Base-by-base conservation (phyloP, 2,329 filamentous ascomycete genomes). In the Talaromyces sp. region DNA sequence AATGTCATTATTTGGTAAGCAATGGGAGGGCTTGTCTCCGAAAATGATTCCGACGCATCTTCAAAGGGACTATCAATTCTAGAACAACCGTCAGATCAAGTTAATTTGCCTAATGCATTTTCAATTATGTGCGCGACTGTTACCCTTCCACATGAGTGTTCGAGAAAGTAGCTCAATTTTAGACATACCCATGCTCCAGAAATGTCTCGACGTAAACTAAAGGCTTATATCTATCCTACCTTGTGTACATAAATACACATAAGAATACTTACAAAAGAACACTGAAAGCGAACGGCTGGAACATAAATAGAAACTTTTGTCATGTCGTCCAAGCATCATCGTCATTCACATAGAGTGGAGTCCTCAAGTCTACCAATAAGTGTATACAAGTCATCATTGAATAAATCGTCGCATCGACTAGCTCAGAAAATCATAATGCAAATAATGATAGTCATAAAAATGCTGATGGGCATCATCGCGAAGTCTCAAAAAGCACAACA, bases 401-500 rank as follows among this genome's bases (percentile, higher is more conserved):
- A 56, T n/a, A 13, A 39, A 19, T 56, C 52, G 17, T 39, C n/a
- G 33, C 33, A 39, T 37, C 52, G 52, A 56, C 25, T 22, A 56
- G 52, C 52, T 56, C 33, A 25, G 31, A 37, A 13, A 22, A 37
- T 22, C 52, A 22, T 39, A 39, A 56, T 56, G 52, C 33, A 56
- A 22, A 37, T 56, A 33, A 25, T 56, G 33, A 39, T 56, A 35
- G 9, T 56, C 33, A 56, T 56, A 25, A 56, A 35, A 19, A 41
- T 58, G 56, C 56, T 59, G 37, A 59, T 41, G 35, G 6, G 56
- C 35, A 45, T 45, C 45, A 57, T 49, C 41, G 45, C 41, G 35
- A 43, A 66, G 63, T 45, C n/a, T 27, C 56, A 47, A 62, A 50
- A 56, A 54, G 57, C 43, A 67, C 65, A 54, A 67, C 45, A 63